Base-by-base conservation (phyloP, 108 stramenopile species). In the Cylindrotheca closterium region DNA sequence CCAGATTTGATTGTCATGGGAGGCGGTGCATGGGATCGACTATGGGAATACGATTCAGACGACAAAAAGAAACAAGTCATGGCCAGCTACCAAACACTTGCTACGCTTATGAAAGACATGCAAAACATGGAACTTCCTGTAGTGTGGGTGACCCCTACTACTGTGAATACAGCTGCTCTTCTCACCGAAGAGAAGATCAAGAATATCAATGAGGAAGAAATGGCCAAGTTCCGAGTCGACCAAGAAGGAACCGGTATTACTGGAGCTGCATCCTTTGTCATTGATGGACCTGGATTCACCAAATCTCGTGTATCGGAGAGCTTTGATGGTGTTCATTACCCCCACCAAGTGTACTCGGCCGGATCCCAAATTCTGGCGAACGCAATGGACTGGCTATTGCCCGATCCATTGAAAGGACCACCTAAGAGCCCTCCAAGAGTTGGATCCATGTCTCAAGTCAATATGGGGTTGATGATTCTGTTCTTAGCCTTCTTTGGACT, bases 271-370 rank as follows among this genome's bases (percentile, higher is more conserved):
- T 80, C 82, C 37, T 92, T 91, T 65, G 87, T 92, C 1, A 57
- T 95, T 12, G 88, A 92, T 54, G 89, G 90, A 0, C 78, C 79
- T 7, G 61, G 81, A 17, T 89, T 95, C 52, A 89, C 91, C 0
- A 32, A 51, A 45, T 60, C 67, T 7, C 72, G 89, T 47, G 90
- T 84, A 0, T 51, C 61, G 0, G 94, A 95, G 46, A 86, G 84
- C 29, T 88, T 71, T 68, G 94, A 94, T 69, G 93, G 93, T n/a
- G 89, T 94, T 0, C 90, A 94, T 55, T 94, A 94, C 56, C 93
- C 93, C 24, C 79, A 79, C 46, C 49, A 77, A 28, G 76, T 94
- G 1, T 94, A 94, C 59, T 77, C 85, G 55, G 94, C 84, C 8
- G 88, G 90, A 8, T 85, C 83, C 15, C 94, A 95, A 71, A 92